Base-by-base conservation (phyloP, 805 yeast genomes). In the Tetrapisispora namnaoensis region DNA sequence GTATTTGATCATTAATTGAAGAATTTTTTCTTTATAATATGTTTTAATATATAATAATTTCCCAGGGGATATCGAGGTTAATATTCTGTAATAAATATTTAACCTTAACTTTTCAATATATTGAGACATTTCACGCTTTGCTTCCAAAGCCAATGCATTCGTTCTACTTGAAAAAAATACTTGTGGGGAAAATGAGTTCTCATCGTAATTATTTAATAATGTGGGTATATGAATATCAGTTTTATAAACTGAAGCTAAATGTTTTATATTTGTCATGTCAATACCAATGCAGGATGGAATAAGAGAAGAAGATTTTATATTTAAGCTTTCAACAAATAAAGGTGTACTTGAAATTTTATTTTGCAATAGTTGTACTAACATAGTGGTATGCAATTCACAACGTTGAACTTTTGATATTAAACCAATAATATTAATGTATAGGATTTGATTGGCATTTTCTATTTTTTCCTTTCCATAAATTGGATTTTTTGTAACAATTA, bases 1-100 rank as follows among this genome's bases (percentile, higher is more conserved):
- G 38, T 55, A 51, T 49, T 59, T 55, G 22, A 54, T 47, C 66
- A 65, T 66, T 3, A 65, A 46, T n/a, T 53, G 43, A 8, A 47
- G 49, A n/a, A 63, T 38, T 43, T 58, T 53, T 10, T 46, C 28
- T 28, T 45, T 49, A 39, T 53, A 56, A 48, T 55, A 57, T 18
- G 49, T 51, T 45, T 45, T 51, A 10, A 63, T 48, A 42, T 47
- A 62, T 14, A 49, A 49, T 22, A 63, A 37, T 49, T 64, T 64
- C 13, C 55, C 53, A 7, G 58, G 55, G 13, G 66, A 55, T 4
- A 62, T 37, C 28, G 55, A 56, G 2, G 44, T 47, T 24, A 60
- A 51, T 30, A 48, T 53, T 44, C 53, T 52, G 24, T 55, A 60
- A 39, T 46, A 57, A 16, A 51, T 35, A 24, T 41, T 45, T n/a